These are phyloP conservation scores for Tetradesmus lagerheimii DNA, from an alignment of 139 green algal genomes.

Conservation along the genomic window DNA sequence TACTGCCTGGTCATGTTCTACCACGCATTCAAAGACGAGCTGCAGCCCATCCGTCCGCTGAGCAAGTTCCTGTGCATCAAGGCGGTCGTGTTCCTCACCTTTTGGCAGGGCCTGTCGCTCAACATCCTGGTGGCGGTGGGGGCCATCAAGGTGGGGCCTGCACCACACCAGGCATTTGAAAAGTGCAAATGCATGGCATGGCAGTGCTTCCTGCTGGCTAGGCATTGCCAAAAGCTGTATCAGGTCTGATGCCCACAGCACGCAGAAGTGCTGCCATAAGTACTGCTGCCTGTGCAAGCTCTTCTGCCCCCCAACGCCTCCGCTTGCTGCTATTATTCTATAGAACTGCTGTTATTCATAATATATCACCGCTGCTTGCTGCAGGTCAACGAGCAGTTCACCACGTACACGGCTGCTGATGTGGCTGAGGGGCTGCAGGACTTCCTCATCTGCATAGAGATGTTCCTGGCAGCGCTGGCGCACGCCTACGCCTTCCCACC, in stretches of 20 bases:
- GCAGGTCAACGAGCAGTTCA: constrained; percentile 50
- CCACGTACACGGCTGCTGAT: constrained; percentile 44
- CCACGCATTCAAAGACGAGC: constrained; percentile 84
- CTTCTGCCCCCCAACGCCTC: neutral
- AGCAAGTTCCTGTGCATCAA: constrained; percentile 98
- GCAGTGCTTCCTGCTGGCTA: neutral
- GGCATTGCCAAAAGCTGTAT: neutral
- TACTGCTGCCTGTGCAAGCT: neutral
- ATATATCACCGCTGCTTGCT: neutral
- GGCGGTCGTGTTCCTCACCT: constrained; percentile 95
- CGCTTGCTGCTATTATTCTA: too few species aligned
- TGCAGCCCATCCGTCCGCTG: constrained; percentile 91
- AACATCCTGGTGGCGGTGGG: constrained; percentile 55
- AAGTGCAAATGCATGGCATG: neutral
- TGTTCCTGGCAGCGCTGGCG: constrained; percentile 94
- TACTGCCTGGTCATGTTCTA: constrained; percentile 98
- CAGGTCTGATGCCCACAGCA: too few species aligned
- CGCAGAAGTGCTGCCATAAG: too few species aligned
- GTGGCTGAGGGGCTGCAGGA: constrained; percentile 60
- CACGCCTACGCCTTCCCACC: constrained; percentile 95
- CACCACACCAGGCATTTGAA: too few species aligned
- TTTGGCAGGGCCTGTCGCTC: constrained; percentile 83
- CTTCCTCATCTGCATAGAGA: constrained; percentile 98
- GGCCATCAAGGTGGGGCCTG: constrained; percentile 51
- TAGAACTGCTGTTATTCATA: too few species aligned